These are phyloP conservation scores for Reticulascus tulasneorum DNA, from an alignment of 2,329 filamentous ascomycete species.

Conservation along the genomic window DNA sequence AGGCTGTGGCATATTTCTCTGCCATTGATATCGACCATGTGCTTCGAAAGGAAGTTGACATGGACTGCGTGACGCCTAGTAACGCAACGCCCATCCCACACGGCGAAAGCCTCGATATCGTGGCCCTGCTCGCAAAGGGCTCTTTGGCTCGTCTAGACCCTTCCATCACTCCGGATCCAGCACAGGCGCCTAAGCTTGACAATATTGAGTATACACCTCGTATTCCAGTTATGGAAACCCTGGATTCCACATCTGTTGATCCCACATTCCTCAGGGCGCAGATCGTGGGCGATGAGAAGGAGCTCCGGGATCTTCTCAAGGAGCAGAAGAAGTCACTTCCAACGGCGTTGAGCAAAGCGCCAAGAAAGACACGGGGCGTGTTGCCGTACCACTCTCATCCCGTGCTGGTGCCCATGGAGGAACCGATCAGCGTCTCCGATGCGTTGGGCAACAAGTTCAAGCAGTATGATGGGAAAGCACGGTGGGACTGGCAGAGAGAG, in stretches of 20 bases:
- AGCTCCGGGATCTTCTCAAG: conserved; percentile 69
- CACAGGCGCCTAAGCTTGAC: conserved; percentile 53
- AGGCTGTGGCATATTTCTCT: conserved; percentile 92
- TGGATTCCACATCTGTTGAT: conserved; percentile 46
- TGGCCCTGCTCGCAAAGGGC: conserved; percentile 70
- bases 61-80: conserved; percentile 93
- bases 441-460: conserved; percentile 19
- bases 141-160: conserved; percentile 65
- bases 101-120: conserved; percentile 84
- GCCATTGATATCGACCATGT: conserved; percentile 94
- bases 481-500: conserved; percentile 13
- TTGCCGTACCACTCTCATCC: conserved; percentile 33
- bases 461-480: conserved; percentile 8
- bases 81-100: conserved; percentile 73
- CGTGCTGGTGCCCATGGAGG: conserved; percentile 28
- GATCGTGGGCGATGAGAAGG: conserved; percentile 69
- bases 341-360: conserved; percentile 18
- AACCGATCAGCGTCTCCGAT: conserved; percentile 31
- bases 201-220: conserved; percentile 66
- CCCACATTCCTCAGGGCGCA: conserved; percentile 76
- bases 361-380: conserved; percentile 16
- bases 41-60: conserved; percentile 95
- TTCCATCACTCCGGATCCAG: conserved; percentile 49
- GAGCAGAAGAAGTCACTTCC: conserved; percentile 41
- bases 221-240: conserved; percentile 71